Percentiles rank a stretch among this genome's conserved stretches.
Evolutionary conservation across 2,329 filamentous ascomycete genomes (phyloP).

Genomic region (Torrubiella hemipterigena): DNA sequence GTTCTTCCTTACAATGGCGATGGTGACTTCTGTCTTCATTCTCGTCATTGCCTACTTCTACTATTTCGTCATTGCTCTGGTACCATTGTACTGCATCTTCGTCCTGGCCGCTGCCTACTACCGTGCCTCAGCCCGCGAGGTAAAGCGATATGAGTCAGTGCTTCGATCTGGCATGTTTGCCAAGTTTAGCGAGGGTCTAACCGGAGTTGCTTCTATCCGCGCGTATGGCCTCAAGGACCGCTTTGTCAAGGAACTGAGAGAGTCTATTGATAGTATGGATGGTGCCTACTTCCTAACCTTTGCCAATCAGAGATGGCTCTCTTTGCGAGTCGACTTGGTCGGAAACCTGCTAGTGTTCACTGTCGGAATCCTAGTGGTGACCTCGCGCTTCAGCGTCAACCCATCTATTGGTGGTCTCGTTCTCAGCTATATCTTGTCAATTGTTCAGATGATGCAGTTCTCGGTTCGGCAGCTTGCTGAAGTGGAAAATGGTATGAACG

Average conservation of each 20-base stretch:
- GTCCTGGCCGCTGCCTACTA: conserved; percentile 79
- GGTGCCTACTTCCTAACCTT: conserved; percentile 91
- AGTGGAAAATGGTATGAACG: conserved; percentile 97
- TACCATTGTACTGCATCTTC: conserved; percentile 62
- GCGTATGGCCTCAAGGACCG: conserved; percentile 74
- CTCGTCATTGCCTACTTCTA: conserved; percentile 93
- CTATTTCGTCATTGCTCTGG: conserved; percentile 59
- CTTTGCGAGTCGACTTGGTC: conserved; percentile 71
- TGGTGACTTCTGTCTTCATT: conserved; percentile 73
- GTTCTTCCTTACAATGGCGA: conserved; percentile 76
- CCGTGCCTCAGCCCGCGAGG: conserved; percentile 77
- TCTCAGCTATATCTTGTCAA: conserved; percentile 82
- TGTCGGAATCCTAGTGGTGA: conserved; percentile 82
- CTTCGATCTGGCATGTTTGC: conserved; percentile 81
- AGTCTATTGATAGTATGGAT: conserved; percentile 82
- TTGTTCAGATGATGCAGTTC: conserved; percentile 94
- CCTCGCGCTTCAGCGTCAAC: conserved; percentile 72
- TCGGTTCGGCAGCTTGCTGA: conserved; percentile 88
- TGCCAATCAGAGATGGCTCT: conserved; percentile 90
- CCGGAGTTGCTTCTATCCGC: conserved; percentile 71
- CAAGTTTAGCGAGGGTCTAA: conserved; percentile 81
- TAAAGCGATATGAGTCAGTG: conserved; percentile 88
- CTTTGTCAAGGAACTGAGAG: conserved; percentile 59
- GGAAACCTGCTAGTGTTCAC: conserved; percentile 78
- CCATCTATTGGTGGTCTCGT: conserved; percentile 82